Evolutionary conservation across 768 basidiomycete species (phyloP), one percentile per base, ranked within the genome.

Genomic region (Naganishia kalamii): DNA sequence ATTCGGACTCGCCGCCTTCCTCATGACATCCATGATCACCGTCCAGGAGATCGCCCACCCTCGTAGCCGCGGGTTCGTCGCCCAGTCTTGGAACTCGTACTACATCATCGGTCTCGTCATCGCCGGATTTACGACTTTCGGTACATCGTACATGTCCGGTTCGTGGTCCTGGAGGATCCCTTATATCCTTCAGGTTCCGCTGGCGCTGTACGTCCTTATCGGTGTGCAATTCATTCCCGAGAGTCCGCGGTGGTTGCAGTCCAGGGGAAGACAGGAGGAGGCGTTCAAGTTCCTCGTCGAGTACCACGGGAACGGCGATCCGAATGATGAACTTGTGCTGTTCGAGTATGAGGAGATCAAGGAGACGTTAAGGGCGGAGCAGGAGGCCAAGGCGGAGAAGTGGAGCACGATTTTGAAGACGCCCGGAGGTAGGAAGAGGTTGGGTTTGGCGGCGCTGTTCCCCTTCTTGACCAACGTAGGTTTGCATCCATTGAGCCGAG

Each of bases 21-120:
- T 78, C 46, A 75, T 77, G 72, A 78, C 78, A 0, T 75, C 74
- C 3, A 68, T 77, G 44, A 70, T 77, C 25, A 75, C 79, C 29
- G 72, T 78, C 4, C 77, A 78, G 63, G 79, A 80, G 70, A 74
- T 79, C 48, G 73, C 76, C 7, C 79, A 80, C 70, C 79, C 79
- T n/a, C 68, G 78, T 60, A 69, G 67, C 25, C 67, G 78, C 43
- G 61, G 66, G 8, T 60, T 68, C 29, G 67, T 79, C 30, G 75
- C 77, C 13, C 71, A 71, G 32, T 73, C 75, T 19, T 79, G 78
- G 77, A 71, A 79, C 69, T 79, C 78, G 35, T 79, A 78, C 72
- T 79, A 72, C 62, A 79, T 79, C 60, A 71, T 79, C 32, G 78
- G 78, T n/a, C 62, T 65, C 25, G 74, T 77, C 46, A 70, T 76